Evolutionary conservation across 2,329 filamentous ascomycete species (phyloP).

Genomic region (Aspergillus quadrilineatus): DNA sequence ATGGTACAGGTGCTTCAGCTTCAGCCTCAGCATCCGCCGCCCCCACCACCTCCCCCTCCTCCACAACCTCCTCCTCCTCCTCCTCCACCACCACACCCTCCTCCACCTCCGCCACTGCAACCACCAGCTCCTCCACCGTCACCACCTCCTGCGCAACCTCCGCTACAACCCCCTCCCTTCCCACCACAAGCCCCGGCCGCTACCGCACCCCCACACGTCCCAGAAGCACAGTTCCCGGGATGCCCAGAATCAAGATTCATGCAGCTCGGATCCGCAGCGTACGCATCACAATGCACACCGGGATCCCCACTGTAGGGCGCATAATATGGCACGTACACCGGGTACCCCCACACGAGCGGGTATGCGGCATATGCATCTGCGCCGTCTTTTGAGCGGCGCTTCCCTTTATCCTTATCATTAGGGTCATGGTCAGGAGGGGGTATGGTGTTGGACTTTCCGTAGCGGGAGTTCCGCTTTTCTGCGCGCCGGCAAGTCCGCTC

Average conservation of each 20-base stretch:
- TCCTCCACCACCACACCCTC: conserved; percentile 25
- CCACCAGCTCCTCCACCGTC: conserved; percentile 47
- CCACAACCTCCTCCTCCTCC: conserved; percentile 13
- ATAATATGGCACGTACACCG: conserved; percentile 46
- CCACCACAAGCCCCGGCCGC: conserved; percentile 46
- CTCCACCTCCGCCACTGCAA: conserved; percentile 48
- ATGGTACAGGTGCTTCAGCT: neutral
- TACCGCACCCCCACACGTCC: conserved; percentile 44
- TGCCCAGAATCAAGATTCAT: conserved; percentile 42
- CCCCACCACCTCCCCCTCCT: conserved; percentile 14
- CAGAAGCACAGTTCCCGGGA: conserved; percentile 50
- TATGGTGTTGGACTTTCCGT: conserved; percentile 25
- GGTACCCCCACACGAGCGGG: conserved; percentile 48
- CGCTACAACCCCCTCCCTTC: conserved; percentile 33
- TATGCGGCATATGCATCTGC: conserved; percentile 20
- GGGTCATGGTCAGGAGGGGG: neutral
- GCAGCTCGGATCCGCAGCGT: conserved; percentile 47
- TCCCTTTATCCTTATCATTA: neutral
- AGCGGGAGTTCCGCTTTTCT: conserved; percentile 24
- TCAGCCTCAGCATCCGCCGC: conserved; percentile 5
- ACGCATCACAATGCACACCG: conserved; percentile 41
- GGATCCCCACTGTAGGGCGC: conserved; percentile 50
- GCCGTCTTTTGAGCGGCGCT: neutral
- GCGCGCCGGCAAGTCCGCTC: conserved; percentile 36
- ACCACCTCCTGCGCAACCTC: conserved; percentile 41